Percentiles rank a stretch among this genome's conserved stretches.
Evolutionary conservation across 2,329 filamentous ascomycete genomes (phyloP).

Genomic region (Clonostachys chloroleuca): DNA sequence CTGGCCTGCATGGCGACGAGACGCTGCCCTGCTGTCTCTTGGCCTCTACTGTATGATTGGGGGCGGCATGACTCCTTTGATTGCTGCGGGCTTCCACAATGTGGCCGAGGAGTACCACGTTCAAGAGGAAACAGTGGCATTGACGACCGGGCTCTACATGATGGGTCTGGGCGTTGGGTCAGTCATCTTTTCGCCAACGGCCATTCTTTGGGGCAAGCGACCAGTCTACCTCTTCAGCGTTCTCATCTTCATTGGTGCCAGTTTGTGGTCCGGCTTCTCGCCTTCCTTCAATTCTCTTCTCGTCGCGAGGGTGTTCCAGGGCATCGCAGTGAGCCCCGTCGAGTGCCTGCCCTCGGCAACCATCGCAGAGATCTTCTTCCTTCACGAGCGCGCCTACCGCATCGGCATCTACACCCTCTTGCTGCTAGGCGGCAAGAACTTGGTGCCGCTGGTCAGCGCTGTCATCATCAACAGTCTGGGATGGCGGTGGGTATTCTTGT

Average conservation of each 20-base stretch:
- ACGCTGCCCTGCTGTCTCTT: constrained; percentile 73
- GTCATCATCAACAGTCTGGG: constrained; percentile 71
- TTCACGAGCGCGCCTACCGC: constrained; percentile 89
- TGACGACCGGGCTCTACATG: constrained; percentile 93
- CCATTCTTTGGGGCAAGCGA: constrained; percentile 85
- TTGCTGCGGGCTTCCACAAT: constrained; percentile 85
- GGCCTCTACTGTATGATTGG: constrained; percentile 93
- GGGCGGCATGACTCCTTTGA: constrained; percentile 84
- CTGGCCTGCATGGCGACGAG: constrained; percentile 79
- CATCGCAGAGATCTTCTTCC: constrained; percentile 93
- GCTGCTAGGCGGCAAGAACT: constrained; percentile 84
- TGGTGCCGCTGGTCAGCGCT: constrained; percentile 83
- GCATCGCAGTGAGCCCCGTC: constrained; percentile 81
- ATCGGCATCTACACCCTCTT: constrained; percentile 91
- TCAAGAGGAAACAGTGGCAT: constrained; percentile 66
- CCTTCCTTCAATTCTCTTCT: constrained; percentile 77
- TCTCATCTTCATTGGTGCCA: constrained; percentile 70
- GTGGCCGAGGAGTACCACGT: constrained; percentile 66
- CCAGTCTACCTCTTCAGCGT: constrained; percentile 81
- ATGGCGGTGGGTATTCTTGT: constrained; percentile 94
- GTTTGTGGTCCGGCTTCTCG: constrained; percentile 83
- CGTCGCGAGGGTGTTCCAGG: constrained; percentile 80
- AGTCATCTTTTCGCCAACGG: constrained; percentile 81
- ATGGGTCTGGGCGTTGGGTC: constrained; percentile 84
- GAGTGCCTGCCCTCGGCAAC: constrained; percentile 92